Evolutionary conservation across 306 rosid genomes (phyloP), one percentile per base, ranked within the genome.

Genomic region (Lablab purpureus): DNA sequence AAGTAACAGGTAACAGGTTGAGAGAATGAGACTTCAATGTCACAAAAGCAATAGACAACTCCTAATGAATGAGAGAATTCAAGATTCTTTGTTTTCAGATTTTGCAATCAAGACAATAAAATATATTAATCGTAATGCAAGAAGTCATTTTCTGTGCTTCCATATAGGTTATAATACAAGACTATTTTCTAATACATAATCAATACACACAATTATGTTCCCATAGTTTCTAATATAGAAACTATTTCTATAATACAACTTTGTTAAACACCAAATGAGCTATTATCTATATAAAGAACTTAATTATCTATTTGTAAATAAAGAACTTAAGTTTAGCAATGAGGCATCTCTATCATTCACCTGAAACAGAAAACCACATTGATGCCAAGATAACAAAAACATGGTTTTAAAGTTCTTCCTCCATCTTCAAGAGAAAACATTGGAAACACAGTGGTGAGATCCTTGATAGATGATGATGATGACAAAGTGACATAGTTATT

Each of bases 21-120:
- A n/a, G n/a, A n/a, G n/a, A n/a, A n/a, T n/a, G n/a, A n/a, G n/a
- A 84, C 90, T 92, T 94, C 85, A 94, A 92, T 77, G 97, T 86
- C 71, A 94, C 91, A 49, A 94, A 92, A 46, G 97, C 97, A 60
- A 84, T 87, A 6, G 97, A 90, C 71, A 92, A 86, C 87, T 92
- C 99, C 99, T 92, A 82, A 82, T 46, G 79, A 68, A 81, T 0
- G 64, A 77, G 51, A 73, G n/a, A 80, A 40, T 65, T 22, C 70
- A 80, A 64, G 30, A 75, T 67, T 73, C 46, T 54, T 51, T 32
- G 36, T 34, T 56, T 55, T 41, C 27, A 80, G 25, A 3, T 65
- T 54, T 28, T 46, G 43, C 60, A 55, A 45, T 73, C 43, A 65
- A n/a, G 21, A 23, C 47, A 49, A 80, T 25, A 17, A n/a, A n/a